Percentiles rank a stretch among this genome's conserved stretches.
These are phyloP conservation scores for Apiospora hydei DNA, from an alignment of 2,329 filamentous ascomycete genomes.

Conservation along the genomic window DNA sequence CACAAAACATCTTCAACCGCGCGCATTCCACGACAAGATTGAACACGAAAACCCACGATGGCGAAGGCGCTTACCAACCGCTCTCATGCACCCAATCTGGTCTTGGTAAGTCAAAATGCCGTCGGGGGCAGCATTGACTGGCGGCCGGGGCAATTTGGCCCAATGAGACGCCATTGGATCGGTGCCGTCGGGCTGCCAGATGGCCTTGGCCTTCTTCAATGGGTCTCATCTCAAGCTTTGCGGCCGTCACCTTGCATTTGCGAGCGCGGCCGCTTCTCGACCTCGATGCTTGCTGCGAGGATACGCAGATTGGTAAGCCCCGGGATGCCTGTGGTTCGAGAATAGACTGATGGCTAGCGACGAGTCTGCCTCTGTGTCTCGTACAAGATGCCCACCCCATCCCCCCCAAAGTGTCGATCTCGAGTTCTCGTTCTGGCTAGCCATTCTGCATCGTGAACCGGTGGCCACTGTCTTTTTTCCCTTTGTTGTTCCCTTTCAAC, in stretches of 20 bases:
- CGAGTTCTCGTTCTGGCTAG: slow-evolving; percentile 18
- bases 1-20: slow-evolving; percentile 23
- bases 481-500: slow-evolving; percentile 26
- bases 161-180: slow-evolving; percentile 13
- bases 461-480: slow-evolving; percentile 24
- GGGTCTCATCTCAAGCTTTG: slow-evolving; percentile 8
- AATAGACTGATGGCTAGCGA: slow-evolving; percentile 16
- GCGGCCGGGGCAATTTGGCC: slow-evolving; percentile 6
- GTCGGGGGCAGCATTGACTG: background rate
- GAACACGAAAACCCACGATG: background rate
- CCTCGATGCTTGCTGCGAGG: background rate
- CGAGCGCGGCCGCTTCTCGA: background rate
- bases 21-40: slow-evolving; percentile 22
- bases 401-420: slow-evolving; percentile 17
- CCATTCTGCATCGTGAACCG: slow-evolving; percentile 23
- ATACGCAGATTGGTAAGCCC: background rate
- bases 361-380: slow-evolving; percentile 7
- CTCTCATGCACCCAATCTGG: slow-evolving; percentile 11
- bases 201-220: slow-evolving; percentile 15
- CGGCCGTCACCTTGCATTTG: slow-evolving; percentile 5
- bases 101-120: background rate
- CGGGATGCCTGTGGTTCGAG: slow-evolving; percentile 7
- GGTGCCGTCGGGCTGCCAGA: background rate
- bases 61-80: slow-evolving; percentile 23
- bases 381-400: slow-evolving; percentile 27